Conservation (phyloP, 1,284 basidiomycete genomes). For the Fomitopsis pinicola region DNA sequence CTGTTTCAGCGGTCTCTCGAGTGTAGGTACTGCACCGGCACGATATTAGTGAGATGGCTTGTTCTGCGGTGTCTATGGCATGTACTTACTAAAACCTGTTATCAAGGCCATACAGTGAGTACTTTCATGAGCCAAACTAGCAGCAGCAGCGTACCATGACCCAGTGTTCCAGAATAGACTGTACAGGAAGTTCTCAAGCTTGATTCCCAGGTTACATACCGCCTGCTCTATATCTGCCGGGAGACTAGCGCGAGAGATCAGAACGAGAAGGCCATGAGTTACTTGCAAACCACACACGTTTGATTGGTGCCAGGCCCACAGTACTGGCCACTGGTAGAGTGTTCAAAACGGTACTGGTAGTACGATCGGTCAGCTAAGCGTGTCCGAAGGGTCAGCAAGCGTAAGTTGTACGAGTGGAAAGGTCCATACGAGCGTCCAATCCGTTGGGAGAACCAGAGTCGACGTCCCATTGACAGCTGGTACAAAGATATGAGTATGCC, state of each 20-base stretch:
- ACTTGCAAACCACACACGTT: not conserved
- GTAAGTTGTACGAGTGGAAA: too few relatives aligned
- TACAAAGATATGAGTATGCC: too few relatives aligned
- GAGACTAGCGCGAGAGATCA: not conserved
- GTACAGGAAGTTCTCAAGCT: slow-evolving; percentile 12
- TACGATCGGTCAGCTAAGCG: too few relatives aligned
- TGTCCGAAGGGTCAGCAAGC: not conserved
- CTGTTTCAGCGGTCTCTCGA: too few relatives aligned
- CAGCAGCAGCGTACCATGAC: slow-evolving; percentile 6
- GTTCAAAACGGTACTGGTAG: not conserved
- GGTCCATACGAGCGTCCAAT: slow-evolving; percentile 10
- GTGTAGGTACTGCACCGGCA: too few relatives aligned
- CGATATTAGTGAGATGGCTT: too few relatives aligned
- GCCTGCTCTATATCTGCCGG: slow-evolving; percentile 7
- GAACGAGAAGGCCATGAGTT: too few relatives aligned
- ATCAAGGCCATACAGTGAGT: not conserved
- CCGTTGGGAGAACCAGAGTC: slow-evolving; percentile 1
- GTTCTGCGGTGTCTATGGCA: not conserved
- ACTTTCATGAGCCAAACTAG: not conserved
- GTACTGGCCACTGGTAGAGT: not conserved
- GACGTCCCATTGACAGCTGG: slow-evolving; percentile 13
- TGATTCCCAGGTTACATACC: slow-evolving; percentile 11
- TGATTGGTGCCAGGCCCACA: slow-evolving; percentile 6
- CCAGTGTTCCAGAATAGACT: slow-evolving; percentile 13
- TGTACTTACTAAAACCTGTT: slow-evolving; percentile 15